phyloP scores from a whole-genome alignment of 768 basidiomycete genomes.

The Leccinum obscurum region DNA sequence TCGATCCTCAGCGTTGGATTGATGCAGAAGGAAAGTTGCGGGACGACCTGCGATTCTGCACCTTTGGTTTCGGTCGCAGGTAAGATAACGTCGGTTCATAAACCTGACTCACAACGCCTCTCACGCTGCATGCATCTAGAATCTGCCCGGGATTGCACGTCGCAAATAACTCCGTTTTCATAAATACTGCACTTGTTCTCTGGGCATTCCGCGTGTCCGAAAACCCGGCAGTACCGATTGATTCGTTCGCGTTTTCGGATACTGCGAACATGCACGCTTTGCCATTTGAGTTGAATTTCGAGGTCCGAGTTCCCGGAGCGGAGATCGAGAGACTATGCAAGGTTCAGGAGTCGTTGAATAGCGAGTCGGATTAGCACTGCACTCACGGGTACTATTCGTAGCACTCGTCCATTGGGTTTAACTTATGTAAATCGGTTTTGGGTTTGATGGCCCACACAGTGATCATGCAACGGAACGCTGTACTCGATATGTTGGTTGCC shows the following conservation, averaged over 20 bases:
- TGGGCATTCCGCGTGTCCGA: conserved; percentile 60
- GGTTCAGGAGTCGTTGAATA: background rate
- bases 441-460: background rate
- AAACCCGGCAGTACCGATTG: conserved; percentile 52
- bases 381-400: background rate
- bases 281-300: conserved; percentile 14
- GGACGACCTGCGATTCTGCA: conserved; percentile 10
- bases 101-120: background rate
- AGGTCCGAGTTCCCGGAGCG: conserved; percentile 2
- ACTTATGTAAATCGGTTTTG: background rate
- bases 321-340: conserved; percentile 10
- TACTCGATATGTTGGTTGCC: background rate
- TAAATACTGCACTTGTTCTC: conserved; percentile 59
- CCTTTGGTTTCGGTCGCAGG: conserved; percentile 15
- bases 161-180: conserved; percentile 48
- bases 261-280: conserved; percentile 8
- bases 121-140: conserved; percentile 1
- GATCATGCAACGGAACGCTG: background rate
- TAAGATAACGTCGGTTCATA: background rate
- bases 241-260: conserved; percentile 57
- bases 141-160: conserved; percentile 38
- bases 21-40: conserved; percentile 2
- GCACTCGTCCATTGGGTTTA: background rate
- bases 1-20: conserved; percentile 13
- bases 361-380: background rate